Percentiles rank a stretch among this genome's conserved stretches.
phyloP scores from a whole-genome alignment of 306 rosid species.

The Cucurbita pepo region DNA sequence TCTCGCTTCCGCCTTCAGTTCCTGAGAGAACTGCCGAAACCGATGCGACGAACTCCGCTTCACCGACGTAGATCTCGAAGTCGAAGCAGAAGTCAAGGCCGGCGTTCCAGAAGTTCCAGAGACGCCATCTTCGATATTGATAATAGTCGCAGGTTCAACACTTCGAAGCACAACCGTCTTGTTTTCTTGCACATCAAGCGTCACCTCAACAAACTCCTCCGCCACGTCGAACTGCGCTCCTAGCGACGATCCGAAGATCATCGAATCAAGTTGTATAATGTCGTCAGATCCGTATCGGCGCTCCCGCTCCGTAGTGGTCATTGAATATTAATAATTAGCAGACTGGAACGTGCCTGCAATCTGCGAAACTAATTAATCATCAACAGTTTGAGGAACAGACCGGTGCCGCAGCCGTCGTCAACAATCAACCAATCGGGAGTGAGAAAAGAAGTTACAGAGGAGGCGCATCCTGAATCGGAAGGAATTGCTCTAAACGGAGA shows the following conservation, averaged over 20 bases:
- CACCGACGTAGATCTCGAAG: constrained; percentile 41
- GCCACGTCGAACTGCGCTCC: constrained; percentile 36
- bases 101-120: constrained; percentile 19
- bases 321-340: constrained; percentile 7
- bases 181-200: constrained; percentile 82
- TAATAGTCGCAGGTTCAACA: constrained; percentile 66
- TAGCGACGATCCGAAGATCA: constrained; percentile 51
- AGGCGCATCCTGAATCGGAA: background rate
- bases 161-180: constrained; percentile 80
- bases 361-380: background rate
- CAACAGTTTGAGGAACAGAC: background rate
- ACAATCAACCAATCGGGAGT: background rate
- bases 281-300: constrained; percentile 77
- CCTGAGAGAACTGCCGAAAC: constrained; percentile 80
- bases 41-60: constrained; percentile 46
- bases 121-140: constrained; percentile 28
- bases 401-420: background rate
- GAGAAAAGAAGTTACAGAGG: background rate
- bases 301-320: constrained; percentile 42
- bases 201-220: constrained; percentile 89
- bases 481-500: background rate
- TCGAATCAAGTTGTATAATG: constrained; percentile 25
- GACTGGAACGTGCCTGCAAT: background rate
- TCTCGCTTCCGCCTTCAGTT: constrained; percentile 80
- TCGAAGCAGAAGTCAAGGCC: constrained; percentile 15